Evolutionary conservation across 1,284 basidiomycete genomes (phyloP), one percentile per base, ranked within the genome.

Genomic region (Moniliella sp.): DNA sequence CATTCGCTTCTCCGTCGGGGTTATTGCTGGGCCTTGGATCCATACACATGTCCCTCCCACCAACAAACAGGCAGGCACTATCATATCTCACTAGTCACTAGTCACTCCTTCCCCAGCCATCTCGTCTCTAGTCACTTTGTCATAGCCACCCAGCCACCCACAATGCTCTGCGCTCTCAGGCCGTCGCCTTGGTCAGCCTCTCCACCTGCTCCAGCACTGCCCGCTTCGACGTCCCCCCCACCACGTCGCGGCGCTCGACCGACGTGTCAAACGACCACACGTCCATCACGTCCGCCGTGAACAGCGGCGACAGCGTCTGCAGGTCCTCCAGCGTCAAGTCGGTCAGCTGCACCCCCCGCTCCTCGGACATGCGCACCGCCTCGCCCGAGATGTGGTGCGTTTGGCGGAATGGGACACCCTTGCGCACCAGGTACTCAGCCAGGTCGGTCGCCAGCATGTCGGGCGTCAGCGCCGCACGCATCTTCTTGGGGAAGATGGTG

Each of bases 311-410:
- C 40, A 97, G 66, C 11, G 61, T 58, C 56, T 77, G 71, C 64
- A 75, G 83, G 57, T 97, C 82, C 16, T 72, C 64, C 30, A 86
- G 66, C 1, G 74, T 71, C 35, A 97, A 68, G 28, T 79, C 73
- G 37, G 80, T 75, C 27, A 97, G 68, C 50, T 78, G 75, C 52
- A 77, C 76, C 43, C 71, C 69, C 21, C 73, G 72, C 31, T 76
- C 67, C 62, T 97, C 88, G 0, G 88, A 86, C 21, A 94, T 68
- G 2, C 84, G 82, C 34, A 97, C 88, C 11, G 86, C 81, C 19
- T 82, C 77, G 10, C 88, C 88, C 4, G 88, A 93, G 48, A 97
- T 76, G 62, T 97, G 88, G 62, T 97, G 88, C 2, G 88, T 97
- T 65, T 94, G 84, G 28, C 88, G 76, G 75, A 97, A 97, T 4